phyloP scores from a whole-genome alignment of 345 rosid species.

The Lepidium africanum region DNA sequence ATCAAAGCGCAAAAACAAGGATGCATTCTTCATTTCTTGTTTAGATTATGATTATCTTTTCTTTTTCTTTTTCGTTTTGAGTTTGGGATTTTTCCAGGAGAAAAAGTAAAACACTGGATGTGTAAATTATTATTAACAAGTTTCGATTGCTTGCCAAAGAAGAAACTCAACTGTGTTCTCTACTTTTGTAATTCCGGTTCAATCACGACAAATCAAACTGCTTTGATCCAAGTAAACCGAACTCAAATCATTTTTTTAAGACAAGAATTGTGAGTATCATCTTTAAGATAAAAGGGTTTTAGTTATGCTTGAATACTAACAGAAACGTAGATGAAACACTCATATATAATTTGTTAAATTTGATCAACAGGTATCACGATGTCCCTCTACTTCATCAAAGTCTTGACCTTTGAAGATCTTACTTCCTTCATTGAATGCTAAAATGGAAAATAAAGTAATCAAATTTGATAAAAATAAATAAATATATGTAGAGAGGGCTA shows the following conservation, averaged over 20 bases:
- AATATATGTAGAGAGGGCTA: not conserved
- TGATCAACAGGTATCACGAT: not conserved
- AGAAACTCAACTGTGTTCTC: constrained; percentile 4
- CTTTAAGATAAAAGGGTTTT: not conserved
- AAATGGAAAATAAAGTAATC: not conserved
- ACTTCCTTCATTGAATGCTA: constrained; percentile 16
- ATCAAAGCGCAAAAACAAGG: constrained; percentile 24
- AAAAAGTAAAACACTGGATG: not conserved
- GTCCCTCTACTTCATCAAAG: not conserved
- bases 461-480: not conserved
- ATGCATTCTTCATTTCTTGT: constrained; percentile 22
- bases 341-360: not conserved
- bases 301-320: not conserved
- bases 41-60: constrained; percentile 1
- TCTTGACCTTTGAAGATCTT: not conserved
- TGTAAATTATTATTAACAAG: constrained; percentile 24
- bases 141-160: constrained; percentile 1
- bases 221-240: not conserved
- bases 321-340: not conserved
- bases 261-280: not conserved
- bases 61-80: not conserved
- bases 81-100: constrained; percentile 6
- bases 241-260: not conserved
- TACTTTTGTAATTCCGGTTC: not conserved
- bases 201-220: not conserved